Conservation (phyloP, 257 asterid species). For the Ligustrum vulgare region DNA sequence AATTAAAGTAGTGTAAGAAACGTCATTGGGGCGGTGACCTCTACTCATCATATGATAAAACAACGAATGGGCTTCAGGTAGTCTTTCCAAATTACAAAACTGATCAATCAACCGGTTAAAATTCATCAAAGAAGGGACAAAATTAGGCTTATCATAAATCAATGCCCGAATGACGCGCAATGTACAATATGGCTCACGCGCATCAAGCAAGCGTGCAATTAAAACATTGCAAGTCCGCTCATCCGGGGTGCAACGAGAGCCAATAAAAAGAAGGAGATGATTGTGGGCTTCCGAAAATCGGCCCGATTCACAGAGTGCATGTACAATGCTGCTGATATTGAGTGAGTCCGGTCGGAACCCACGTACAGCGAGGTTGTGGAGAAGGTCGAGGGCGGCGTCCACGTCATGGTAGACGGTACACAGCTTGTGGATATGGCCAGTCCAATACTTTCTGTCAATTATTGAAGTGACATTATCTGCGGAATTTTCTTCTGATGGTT, state of each 20-base stretch:
- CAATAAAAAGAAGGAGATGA: slow-evolving; percentile 38
- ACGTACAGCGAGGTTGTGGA: slow-evolving; percentile 45
- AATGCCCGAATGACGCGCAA: slow-evolving; percentile 47
- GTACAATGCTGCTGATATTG: slow-evolving; percentile 69
- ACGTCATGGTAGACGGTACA: slow-evolving; percentile 50
- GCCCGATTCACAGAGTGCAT: slow-evolving; percentile 60
- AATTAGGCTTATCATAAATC: slow-evolving; percentile 53
- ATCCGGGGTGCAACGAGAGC: slow-evolving; percentile 50
- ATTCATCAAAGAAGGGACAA: slow-evolving; percentile 77
- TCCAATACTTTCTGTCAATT: slow-evolving; percentile 53
- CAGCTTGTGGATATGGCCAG: slow-evolving; percentile 61
- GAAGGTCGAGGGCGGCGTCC: slow-evolving; percentile 68
- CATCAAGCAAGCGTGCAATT: slow-evolving; percentile 69
- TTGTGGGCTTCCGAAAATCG: slow-evolving; percentile 75
- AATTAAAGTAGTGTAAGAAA: slow-evolving; percentile 74
- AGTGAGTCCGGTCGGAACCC: slow-evolving; percentile 65
- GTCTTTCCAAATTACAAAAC: slow-evolving; percentile 43
- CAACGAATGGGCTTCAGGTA: slow-evolving; percentile 57
- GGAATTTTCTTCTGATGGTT: background rate
- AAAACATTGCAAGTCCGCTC: slow-evolving; percentile 86
- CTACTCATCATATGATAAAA: slow-evolving; percentile 55
- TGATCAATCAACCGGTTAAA: slow-evolving; percentile 73
- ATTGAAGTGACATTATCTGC: slow-evolving; percentile 19
- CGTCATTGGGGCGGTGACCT: slow-evolving; percentile 67
- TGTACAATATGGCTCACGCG: slow-evolving; percentile 45